Evolutionary conservation across 2,329 filamentous ascomycete species (phyloP).

Genomic region (Aureobasidium zeae): DNA sequence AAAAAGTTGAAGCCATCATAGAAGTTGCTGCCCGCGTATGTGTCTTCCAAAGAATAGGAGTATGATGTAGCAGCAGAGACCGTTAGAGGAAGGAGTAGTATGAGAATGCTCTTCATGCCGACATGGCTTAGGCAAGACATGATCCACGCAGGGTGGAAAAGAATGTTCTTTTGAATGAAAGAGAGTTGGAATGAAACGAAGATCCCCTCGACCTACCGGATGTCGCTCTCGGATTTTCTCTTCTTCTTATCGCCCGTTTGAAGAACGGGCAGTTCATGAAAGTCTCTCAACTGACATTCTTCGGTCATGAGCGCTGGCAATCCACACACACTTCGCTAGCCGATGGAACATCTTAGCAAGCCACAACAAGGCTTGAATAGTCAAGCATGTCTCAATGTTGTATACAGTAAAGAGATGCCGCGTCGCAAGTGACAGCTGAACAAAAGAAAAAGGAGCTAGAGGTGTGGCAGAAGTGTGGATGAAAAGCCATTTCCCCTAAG

Average conservation of each 20-base stretch:
- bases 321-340: neutral
- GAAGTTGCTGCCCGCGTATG: slow-evolving; percentile 39
- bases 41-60: slow-evolving; percentile 35
- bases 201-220: slow-evolving; percentile 1
- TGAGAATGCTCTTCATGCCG: neutral
- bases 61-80: slow-evolving; percentile 14
- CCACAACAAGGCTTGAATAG: neutral
- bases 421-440: no score
- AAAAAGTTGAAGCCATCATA: slow-evolving; percentile 47
- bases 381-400: neutral
- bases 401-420: no score
- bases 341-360: neutral
- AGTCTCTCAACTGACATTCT: slow-evolving; percentile 3
- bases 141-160: no score
- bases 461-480: no score
- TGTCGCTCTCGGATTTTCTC: neutral
- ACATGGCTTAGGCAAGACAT: slow-evolving; percentile 12
- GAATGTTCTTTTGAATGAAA: neutral
- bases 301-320: neutral
- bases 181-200: neutral
- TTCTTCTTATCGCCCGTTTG: slow-evolving; percentile 6
- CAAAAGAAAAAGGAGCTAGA: no score
- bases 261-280: slow-evolving; percentile 3
- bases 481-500: neutral
- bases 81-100: slow-evolving; percentile 2